A percentile compares a stretch with the other conserved stretches of the same genome.
phyloP scores from a whole-genome alignment of 2,329 filamentous ascomycete genomes.

The Penicillium rolfsii region DNA sequence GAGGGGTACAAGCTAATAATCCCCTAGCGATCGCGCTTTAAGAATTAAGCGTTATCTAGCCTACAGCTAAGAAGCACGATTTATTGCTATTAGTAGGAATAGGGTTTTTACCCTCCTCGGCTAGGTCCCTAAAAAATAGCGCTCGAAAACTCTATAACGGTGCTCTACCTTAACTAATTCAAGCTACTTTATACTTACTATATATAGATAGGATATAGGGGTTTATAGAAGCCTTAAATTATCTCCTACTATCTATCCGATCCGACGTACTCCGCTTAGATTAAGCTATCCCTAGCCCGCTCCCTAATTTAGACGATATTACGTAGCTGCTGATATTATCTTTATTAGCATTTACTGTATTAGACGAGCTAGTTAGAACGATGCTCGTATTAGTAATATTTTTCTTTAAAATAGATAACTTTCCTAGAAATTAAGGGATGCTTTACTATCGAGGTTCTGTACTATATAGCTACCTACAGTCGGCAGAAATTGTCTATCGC shows the following conservation, averaged over 20 bases:
- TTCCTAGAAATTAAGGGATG: constrained; percentile 13
- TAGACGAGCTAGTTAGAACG: constrained; percentile 21
- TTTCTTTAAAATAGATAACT: constrained; percentile 27
- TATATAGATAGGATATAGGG: constrained; percentile 26
- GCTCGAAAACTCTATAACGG: constrained; percentile 8
- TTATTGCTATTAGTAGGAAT: too few species aligned
- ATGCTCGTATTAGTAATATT: constrained; percentile 24
- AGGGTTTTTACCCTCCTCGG: too few species aligned
- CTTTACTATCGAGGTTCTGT: constrained; percentile 26
- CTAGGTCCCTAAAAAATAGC: too few species aligned
- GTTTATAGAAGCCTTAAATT: constrained; percentile 20
- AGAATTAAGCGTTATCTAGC: too few species aligned
- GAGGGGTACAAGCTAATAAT: too few species aligned
- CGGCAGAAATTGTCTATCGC: background rate
- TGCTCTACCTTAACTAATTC: constrained; percentile 22
- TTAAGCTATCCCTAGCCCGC: constrained; percentile 1
- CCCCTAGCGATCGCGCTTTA: too few species aligned
- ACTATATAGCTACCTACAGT: constrained; percentile 11
- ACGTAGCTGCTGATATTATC: constrained; percentile 13
- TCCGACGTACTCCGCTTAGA: constrained; percentile 14
- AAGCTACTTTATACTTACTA: constrained; percentile 26
- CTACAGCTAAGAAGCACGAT: too few species aligned
- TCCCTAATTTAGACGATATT: constrained; percentile 20
- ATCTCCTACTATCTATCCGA: constrained; percentile 6
- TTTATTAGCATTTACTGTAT: constrained; percentile 14